These are phyloP conservation scores for Hermanozyma aechmeae DNA, from an alignment of 805 yeast species.

Conservation along the genomic window DNA sequence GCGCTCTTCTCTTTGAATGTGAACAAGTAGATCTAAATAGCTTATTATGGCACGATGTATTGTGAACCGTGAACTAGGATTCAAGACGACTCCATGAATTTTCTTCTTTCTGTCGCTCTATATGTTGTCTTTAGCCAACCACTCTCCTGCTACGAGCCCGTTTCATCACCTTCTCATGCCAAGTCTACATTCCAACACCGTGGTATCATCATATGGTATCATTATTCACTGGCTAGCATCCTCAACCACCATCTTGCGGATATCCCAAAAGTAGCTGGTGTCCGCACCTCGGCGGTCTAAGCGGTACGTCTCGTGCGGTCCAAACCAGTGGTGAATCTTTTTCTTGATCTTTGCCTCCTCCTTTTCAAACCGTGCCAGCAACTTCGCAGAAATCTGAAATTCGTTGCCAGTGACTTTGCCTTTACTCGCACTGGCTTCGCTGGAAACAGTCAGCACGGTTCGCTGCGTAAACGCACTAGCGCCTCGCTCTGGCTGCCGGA, in stretches of 20 bases:
- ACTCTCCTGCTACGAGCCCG: too few relatives aligned
- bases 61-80: too few relatives aligned
- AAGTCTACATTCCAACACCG: too few relatives aligned
- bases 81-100: too few relatives aligned
- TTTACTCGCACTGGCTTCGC: constrained; percentile 6
- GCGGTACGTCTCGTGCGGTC: constrained; percentile 17
- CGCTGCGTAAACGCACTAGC: constrained; percentile 29
- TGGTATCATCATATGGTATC: constrained; percentile 1
- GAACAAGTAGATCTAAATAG: too few relatives aligned
- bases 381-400: constrained; percentile 16
- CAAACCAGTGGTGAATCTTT: constrained; percentile 31
- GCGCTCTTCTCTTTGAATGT: too few relatives aligned
- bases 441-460: constrained; percentile 21
- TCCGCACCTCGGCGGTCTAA: constrained; percentile 5
- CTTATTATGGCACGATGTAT: too few relatives aligned
- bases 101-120: too few relatives aligned
- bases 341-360: constrained; percentile 27
- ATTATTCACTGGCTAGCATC: too few relatives aligned
- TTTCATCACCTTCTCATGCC: too few relatives aligned
- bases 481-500: constrained; percentile 15
- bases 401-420: constrained; percentile 12
- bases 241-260: constrained; percentile 34
- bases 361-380: constrained; percentile 21
- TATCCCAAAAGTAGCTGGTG: constrained; percentile 29
- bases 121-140: too few relatives aligned